A percentile compares a stretch with the other conserved stretches of the same genome.
phyloP scores from a whole-genome alignment of 2,329 filamentous ascomycete species.

The Phialocephala sp. region DNA sequence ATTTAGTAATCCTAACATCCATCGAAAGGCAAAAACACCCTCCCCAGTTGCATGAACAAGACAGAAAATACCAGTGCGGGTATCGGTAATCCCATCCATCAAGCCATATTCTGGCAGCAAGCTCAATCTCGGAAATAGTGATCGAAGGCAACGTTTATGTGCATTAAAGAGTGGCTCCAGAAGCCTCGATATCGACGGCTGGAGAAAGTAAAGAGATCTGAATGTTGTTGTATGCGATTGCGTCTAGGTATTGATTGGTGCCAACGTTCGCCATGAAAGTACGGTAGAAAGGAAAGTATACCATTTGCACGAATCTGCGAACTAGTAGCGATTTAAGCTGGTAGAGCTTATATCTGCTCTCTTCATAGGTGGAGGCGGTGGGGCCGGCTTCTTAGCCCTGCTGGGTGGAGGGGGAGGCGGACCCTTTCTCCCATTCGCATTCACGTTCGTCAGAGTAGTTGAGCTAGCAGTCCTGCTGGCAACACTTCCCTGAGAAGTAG shows the following conservation, averaged over 20 bases:
- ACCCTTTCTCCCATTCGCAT: constrained; percentile 50
- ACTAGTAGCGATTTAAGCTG: constrained; percentile 33
- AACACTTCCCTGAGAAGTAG: constrained; percentile 56
- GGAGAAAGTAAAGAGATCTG: background rate
- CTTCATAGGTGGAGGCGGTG: constrained; percentile 69
- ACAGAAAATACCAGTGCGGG: constrained; percentile 1
- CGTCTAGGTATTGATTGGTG: background rate
- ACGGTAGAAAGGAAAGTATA: background rate
- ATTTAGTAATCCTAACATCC: background rate
- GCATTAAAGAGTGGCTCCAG: constrained; percentile 11
- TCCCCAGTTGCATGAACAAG: background rate
- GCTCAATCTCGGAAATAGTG: background rate
- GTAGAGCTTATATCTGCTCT: constrained; percentile 46
- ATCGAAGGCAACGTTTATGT: constrained; percentile 3
- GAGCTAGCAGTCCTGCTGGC: constrained; percentile 58
- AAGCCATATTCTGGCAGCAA: background rate
- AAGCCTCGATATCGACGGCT: background rate
- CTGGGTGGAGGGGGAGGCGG: constrained; percentile 68
- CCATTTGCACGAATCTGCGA: background rate
- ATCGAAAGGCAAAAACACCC: background rate
- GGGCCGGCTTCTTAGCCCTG: constrained; percentile 69
- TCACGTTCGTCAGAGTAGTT: constrained; percentile 45
- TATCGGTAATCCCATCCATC: constrained; percentile 3
- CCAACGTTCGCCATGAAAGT: background rate
- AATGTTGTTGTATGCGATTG: background rate